These are phyloP conservation scores for Candida vaughaniae DNA, from an alignment of 805 yeast species.

Conservation along the genomic window DNA sequence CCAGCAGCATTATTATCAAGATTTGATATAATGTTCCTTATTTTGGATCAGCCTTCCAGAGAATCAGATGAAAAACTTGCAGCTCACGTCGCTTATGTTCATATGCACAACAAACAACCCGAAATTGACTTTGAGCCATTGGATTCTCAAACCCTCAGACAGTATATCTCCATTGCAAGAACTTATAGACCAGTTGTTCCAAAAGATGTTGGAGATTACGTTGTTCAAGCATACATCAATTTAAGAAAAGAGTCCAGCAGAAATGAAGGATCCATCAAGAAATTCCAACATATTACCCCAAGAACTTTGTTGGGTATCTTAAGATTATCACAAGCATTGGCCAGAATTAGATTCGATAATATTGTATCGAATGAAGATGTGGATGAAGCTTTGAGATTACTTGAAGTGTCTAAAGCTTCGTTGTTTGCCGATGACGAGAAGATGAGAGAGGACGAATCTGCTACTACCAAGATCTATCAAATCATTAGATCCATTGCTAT, in stretches of 20 bases:
- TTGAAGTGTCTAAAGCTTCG: conserved; percentile 82
- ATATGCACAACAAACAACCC: conserved; percentile 90
- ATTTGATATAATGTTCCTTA: conserved; percentile 84
- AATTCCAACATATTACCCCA: conserved; percentile 92
- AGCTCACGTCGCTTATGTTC: conserved; percentile 92
- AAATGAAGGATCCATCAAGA: conserved; percentile 70
- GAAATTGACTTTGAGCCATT: conserved; percentile 71
- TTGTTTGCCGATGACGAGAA: conserved; percentile 55
- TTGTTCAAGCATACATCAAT: conserved; percentile 81
- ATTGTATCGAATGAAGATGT: conserved; percentile 76
- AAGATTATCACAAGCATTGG: conserved; percentile 92
- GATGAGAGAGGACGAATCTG: conserved; percentile 60
- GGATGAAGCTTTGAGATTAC: conserved; percentile 89
- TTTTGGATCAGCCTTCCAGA: conserved; percentile 79
- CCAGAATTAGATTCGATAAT: conserved; percentile 79
- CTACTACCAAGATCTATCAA: conserved; percentile 67
- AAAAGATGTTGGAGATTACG: conserved; percentile 79
- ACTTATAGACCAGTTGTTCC: conserved; percentile 83
- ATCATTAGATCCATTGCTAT: conserved; percentile 61
- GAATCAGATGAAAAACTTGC: conserved; percentile 86
- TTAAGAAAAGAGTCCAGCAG: conserved; percentile 88
- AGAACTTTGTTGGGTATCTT: conserved; percentile 89
- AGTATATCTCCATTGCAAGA: conserved; percentile 84
- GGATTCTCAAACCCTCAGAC: conserved; percentile 78
- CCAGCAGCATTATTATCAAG: conserved; percentile 96